Evolutionary conservation across 257 asterid genomes (phyloP).

Genomic region (Solanum okadae): DNA sequence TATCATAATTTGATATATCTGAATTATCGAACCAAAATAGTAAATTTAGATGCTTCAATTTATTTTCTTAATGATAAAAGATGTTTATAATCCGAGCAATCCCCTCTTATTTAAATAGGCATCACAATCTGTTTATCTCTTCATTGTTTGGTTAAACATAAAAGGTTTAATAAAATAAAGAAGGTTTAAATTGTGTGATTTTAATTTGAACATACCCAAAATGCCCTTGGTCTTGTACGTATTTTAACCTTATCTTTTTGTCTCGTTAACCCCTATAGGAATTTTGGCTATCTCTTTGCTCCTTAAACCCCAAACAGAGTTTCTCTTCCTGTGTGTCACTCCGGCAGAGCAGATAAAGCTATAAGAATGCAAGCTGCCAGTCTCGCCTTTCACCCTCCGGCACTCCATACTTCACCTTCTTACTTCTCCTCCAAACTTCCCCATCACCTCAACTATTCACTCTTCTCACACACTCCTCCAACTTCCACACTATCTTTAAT

Average conservation of each 20-base stretch:
- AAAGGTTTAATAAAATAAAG: no score
- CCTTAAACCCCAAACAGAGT: background rate
- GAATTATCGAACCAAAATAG: background rate
- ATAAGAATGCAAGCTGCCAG: background rate
- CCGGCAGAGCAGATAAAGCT: background rate
- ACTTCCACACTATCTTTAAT: conserved; percentile 21
- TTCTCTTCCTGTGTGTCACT: background rate
- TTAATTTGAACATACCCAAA: background rate
- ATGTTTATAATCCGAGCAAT: background rate
- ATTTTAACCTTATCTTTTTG: background rate
- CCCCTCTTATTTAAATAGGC: background rate
- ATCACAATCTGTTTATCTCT: background rate
- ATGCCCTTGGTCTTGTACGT: background rate
- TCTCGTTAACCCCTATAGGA: background rate
- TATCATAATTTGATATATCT: background rate
- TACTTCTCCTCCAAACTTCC: background rate
- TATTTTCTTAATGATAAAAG: background rate
- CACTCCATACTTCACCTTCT: background rate
- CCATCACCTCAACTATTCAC: background rate
- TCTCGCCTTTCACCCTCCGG: background rate
- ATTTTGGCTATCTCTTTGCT: background rate
- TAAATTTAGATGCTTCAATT: background rate
- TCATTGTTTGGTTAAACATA: background rate
- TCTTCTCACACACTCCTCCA: background rate
- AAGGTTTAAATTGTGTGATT: background rate